Conservation (phyloP, 371 early-diverging fungal genomes). For the Mortierella sp. region DNA sequence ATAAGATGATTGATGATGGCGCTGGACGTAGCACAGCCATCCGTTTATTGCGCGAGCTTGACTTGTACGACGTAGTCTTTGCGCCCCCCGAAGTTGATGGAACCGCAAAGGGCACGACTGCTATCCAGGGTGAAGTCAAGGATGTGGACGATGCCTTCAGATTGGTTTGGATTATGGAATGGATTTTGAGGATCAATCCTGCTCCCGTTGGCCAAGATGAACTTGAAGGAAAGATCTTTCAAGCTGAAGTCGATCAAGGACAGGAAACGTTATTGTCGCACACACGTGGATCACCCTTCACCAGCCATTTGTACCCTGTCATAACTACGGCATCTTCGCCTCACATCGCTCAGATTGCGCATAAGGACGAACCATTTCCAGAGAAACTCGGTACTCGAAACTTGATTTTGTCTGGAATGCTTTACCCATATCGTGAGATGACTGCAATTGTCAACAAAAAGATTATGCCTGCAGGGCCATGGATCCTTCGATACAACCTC, state of each 20-base stretch:
- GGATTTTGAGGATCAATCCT: constrained; percentile 55
- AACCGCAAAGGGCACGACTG: constrained; percentile 32
- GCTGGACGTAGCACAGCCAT: constrained; percentile 60
- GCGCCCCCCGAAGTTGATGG: constrained; percentile 59
- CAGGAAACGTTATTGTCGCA: constrained; percentile 34
- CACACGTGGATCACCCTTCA: constrained; percentile 13
- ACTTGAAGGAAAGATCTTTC: constrained; percentile 18
- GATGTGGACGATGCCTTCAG: constrained; percentile 57
- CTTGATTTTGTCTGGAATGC: constrained; percentile 54
- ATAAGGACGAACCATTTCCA: constrained; percentile 53
- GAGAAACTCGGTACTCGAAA: constrained; percentile 49
- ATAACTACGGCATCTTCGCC: constrained; percentile 21
- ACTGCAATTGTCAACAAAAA: constrained; percentile 40
- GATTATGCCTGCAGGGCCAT: constrained; percentile 36
- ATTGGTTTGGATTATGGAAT: constrained; percentile 62
- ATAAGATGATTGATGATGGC: constrained; percentile 91
- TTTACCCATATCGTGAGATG: constrained; percentile 53
- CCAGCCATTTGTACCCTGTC: constrained; percentile 30
- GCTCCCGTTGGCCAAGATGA: constrained; percentile 8
- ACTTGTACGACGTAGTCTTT: constrained; percentile 71
- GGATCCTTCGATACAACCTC: constrained; percentile 53
- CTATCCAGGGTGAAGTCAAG: constrained; percentile 45
- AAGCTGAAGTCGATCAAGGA: constrained; percentile 35
- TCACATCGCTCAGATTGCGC: constrained; percentile 16
- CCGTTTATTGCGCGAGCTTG: constrained; percentile 62